Conservation (phyloP, 75 land plant genomes). For the Cryptomeria japonica region DNA sequence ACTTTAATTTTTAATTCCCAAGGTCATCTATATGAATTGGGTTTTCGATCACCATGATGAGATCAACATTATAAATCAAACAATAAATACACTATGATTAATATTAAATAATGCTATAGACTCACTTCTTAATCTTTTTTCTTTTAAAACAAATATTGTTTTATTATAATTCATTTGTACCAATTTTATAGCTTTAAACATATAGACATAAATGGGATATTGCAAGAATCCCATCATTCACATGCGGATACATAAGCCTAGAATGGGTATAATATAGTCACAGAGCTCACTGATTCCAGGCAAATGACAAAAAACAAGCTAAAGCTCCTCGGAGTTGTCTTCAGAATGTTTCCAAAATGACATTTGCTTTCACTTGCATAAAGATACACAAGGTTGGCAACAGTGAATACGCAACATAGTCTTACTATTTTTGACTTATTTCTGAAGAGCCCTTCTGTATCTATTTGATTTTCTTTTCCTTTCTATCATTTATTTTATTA, state of each 20-base stretch:
- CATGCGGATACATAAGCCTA: not conserved
- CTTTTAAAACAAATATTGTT: no score
- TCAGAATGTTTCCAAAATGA: not conserved
- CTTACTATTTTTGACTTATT: not conserved
- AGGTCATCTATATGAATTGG: no score
- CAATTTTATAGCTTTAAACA: not conserved
- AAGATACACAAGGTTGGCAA: not conserved
- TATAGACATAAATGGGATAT: no score
- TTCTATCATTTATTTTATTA: not conserved
- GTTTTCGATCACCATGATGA: no score
- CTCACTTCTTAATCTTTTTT: no score
- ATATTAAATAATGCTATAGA: no score
- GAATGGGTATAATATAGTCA: not conserved
- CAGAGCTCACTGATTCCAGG: not conserved
- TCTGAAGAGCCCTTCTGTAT: no score
- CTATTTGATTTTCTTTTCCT: not conserved
- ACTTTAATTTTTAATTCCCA: no score
- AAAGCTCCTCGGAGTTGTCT: not conserved
- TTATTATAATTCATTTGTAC: no score
- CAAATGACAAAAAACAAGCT: not conserved
- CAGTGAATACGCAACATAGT: not conserved
- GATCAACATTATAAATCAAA: no score
- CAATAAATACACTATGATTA: no score
- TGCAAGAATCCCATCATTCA: not conserved
- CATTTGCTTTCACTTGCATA: not conserved